phyloP scores from a whole-genome alignment of 148 eudicot species.

The Arbutus unedo region DNA sequence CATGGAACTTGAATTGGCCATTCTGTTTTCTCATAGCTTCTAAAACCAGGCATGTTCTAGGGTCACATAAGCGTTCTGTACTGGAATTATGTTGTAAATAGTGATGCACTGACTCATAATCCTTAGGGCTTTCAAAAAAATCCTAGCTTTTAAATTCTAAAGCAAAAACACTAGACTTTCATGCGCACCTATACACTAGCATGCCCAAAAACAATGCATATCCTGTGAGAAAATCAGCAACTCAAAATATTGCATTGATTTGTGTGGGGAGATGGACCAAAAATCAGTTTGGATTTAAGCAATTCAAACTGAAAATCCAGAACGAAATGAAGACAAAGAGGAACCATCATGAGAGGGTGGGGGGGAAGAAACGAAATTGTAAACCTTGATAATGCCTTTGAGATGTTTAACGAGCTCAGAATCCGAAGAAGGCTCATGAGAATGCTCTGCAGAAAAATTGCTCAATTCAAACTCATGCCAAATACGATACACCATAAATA shows the following conservation, averaged over 20 bases:
- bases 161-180: not conserved
- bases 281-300: not conserved
- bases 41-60: not conserved
- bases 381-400: constrained; percentile 83
- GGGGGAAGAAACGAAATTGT: not conserved
- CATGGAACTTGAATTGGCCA: not conserved
- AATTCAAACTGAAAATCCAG: constrained; percentile 6
- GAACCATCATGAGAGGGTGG: not conserved
- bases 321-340: constrained; percentile 1
- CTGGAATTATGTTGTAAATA: not conserved
- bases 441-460: constrained; percentile 56
- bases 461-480: not conserved
- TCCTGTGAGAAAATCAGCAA: not conserved
- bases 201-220: constrained; percentile 16
- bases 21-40: not conserved
- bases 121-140: not conserved
- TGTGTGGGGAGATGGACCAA: not conserved
- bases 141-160: not conserved
- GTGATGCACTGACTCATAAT: not conserved
- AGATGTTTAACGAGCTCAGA: constrained; percentile 94
- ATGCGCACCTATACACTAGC: not conserved
- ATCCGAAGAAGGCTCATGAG: constrained; percentile 65
- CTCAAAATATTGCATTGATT: not conserved
- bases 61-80: not conserved
- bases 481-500: not conserved